Base-by-base conservation (phyloP, 805 yeast genomes). In the Spathaspora sp. region DNA sequence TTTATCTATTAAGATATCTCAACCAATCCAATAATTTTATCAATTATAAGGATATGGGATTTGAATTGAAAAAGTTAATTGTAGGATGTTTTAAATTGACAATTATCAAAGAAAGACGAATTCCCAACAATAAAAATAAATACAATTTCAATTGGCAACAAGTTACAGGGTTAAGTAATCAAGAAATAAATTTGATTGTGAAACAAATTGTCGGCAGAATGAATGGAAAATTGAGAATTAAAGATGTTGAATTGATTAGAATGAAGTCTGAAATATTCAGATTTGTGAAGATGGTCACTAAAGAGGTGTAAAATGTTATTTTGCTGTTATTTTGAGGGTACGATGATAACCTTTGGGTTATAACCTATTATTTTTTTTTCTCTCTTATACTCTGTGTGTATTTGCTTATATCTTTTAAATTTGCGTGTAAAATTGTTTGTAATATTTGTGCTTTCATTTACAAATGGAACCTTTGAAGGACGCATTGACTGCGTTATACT, bases 21-120 rank as follows among this genome's bases (percentile, higher is more conserved):
- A 75, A 75, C 54, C 79, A 75, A 57, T 68, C 76, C 28, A 75
- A 75, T 55, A 75, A 75, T 54, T 71, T 66, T 52, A 77, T 75
- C 31, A 72, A 69, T 56, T 72, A 69, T 58, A 72, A 66, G 44
- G 76, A 70, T 31, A 74, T 74, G 79, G 77, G 72, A 32, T 73
- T 69, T 58, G 70, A 69, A 20, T 62, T 73, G 48, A 68, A 66
- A 55, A 70, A 73, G 53, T 68, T 74, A 55, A 68, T 75, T 42
- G 60, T 73, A 40, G 79, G 76, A 4, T 74, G 78, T 55, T 68
- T 70, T 55, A 71, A 72, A 52, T 59, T 74, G 39, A 65, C 73
- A 3, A 62, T 73, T 42, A 60, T 72, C 26, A 60, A 69, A 40
- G 76, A 70, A 54, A 62, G 64, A 19, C 46, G 54, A 19, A 46